Evolutionary conservation across 2,329 filamentous ascomycete genomes (phyloP).

Genomic region (Chrysoporthe austroafricana): DNA sequence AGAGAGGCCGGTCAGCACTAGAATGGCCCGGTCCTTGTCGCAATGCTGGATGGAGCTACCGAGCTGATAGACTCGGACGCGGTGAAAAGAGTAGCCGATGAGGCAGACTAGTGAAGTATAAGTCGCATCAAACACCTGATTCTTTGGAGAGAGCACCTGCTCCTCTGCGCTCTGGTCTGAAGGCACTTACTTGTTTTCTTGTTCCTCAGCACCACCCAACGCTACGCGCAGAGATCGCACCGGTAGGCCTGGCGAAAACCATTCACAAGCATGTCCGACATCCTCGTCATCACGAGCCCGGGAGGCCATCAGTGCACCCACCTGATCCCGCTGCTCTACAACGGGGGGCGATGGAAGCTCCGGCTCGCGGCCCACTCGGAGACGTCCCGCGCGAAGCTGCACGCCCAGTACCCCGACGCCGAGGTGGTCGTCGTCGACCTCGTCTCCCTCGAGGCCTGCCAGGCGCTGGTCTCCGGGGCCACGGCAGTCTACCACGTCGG

Average conservation of each 20-base stretch:
- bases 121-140: too few relatives aligned
- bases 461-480: constrained; percentile 27
- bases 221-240: too few relatives aligned
- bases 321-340: constrained; percentile 40
- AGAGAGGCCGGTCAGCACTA: too few relatives aligned
- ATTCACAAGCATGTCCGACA: constrained; percentile 31
- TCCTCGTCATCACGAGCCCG: constrained; percentile 43
- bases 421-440: constrained; percentile 35
- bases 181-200: background rate
- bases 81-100: too few relatives aligned
- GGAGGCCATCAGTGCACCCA: constrained; percentile 41
- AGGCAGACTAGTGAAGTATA: too few relatives aligned
- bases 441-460: background rate
- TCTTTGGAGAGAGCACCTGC: too few relatives aligned
- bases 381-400: constrained; percentile 35
- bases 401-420: constrained; percentile 37
- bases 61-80: too few relatives aligned
- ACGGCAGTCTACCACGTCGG: constrained; percentile 39
- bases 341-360: constrained; percentile 37
- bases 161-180: too few relatives aligned
- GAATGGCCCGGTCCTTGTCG: too few relatives aligned
- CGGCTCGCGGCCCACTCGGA: constrained; percentile 39
- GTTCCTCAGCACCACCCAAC: background rate
- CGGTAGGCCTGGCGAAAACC: background rate
- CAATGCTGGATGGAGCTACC: too few relatives aligned